These are phyloP conservation scores for Sclerotinia borealis DNA, from an alignment of 2,329 filamentous ascomycete genomes.

Conservation along the genomic window DNA sequence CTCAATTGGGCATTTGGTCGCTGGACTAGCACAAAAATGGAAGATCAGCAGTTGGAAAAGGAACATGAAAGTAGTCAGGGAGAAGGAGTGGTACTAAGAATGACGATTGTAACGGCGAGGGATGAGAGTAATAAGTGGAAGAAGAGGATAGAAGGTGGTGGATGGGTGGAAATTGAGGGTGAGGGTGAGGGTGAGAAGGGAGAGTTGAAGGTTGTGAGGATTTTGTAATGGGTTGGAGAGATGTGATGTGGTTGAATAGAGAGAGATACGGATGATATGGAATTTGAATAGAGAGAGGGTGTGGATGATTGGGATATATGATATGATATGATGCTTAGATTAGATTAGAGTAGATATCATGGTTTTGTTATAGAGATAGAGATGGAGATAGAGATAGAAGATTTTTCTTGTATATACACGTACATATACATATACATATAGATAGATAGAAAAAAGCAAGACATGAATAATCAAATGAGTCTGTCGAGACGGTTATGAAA, in stretches of 20 bases:
- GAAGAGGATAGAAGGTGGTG: constrained; percentile 54
- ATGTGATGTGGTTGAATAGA: not conserved
- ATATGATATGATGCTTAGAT: no score
- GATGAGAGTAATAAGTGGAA: constrained; percentile 73
- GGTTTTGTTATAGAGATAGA: no score
- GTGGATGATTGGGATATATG: no score
- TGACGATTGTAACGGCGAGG: constrained; percentile 70
- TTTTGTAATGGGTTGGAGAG: not conserved
- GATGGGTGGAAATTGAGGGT: constrained; percentile 1
- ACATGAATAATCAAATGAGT: no score
- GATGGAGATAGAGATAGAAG: no score
- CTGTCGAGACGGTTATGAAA: no score
- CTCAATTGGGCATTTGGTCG: constrained; percentile 97
- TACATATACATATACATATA: no score
- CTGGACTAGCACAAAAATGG: constrained; percentile 76
- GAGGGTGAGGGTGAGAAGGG: not conserved
- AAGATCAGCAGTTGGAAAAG: constrained; percentile 32
- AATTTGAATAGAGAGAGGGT: not conserved
- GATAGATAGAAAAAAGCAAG: no score
- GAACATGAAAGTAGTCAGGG: constrained; percentile 53
- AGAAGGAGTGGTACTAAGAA: constrained; percentile 46
- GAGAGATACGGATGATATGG: no score
- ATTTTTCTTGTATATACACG: no score
- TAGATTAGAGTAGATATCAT: no score
- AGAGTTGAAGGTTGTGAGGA: not conserved